Percentiles rank a stretch among this genome's conserved stretches.
Conservation (phyloP, 208 protist species). For the Plasmodiophora brassicae region DNA sequence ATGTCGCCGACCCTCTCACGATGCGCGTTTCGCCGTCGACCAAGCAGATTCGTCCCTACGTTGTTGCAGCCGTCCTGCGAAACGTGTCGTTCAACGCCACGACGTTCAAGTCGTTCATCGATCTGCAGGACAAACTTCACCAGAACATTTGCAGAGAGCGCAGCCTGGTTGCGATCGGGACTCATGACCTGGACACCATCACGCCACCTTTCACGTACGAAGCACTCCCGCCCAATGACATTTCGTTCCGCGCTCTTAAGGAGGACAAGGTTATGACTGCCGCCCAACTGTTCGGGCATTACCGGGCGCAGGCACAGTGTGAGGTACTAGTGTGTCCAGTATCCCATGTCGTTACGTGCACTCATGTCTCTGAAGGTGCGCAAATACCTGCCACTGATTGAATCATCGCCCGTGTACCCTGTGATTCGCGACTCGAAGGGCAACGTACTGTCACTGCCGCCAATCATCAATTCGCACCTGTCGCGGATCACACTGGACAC, state of each 20-base stretch:
- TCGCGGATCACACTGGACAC: constrained; percentile 92
- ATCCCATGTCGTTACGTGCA: not conserved
- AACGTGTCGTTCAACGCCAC: constrained; percentile 84
- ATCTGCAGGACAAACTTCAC: constrained; percentile 95
- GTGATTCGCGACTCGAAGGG: constrained; percentile 61
- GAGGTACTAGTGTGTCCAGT: too few species aligned
- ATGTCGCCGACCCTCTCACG: not conserved
- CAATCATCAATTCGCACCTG: constrained; percentile 97
- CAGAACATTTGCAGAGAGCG: constrained; percentile 83
- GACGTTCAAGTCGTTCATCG: constrained; percentile 93
- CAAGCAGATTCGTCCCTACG: constrained; percentile 80
- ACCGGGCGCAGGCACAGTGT: not conserved
- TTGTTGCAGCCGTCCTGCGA: constrained; percentile 91
- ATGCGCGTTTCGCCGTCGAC: constrained; percentile 47
- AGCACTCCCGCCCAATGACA: constrained; percentile 48
- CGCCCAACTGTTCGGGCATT: constrained; percentile 41
- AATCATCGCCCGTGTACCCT: constrained; percentile 30
- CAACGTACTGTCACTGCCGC: constrained; percentile 91
- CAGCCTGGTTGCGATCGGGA: constrained; percentile 96
- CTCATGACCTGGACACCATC: constrained; percentile 97
- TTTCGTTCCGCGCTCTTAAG: constrained; percentile 55
- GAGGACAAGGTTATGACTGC: constrained; percentile 45
- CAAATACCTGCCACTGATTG: constrained; percentile 47
- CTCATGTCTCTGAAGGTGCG: not conserved
- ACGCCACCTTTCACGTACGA: constrained; percentile 48